Evolutionary conservation across 257 asterid genomes (phyloP).

Genomic region (Phtheirospermum japonicum): DNA sequence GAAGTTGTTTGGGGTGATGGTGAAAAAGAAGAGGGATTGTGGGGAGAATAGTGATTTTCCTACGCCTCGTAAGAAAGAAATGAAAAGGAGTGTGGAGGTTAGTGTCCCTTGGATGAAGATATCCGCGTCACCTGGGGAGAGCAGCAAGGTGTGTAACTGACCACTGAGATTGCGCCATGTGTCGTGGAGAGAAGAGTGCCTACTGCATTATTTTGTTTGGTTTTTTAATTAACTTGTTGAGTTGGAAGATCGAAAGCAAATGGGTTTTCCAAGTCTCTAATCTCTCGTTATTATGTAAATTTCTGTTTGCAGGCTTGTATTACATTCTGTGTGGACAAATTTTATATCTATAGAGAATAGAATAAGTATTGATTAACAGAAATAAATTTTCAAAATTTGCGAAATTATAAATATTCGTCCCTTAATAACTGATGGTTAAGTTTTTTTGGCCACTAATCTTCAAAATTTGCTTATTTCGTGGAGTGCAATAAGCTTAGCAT

Average conservation of each 20-base stretch:
- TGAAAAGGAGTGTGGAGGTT: constrained; percentile 38
- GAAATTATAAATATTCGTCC: too few relatives aligned
- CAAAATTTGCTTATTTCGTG: too few relatives aligned
- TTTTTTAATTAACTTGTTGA: background rate
- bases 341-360: too few relatives aligned
- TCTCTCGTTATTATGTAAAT: background rate
- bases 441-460: too few relatives aligned
- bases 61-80: constrained; percentile 36
- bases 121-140: constrained; percentile 37
- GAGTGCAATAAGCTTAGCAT: too few relatives aligned
- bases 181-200: background rate
- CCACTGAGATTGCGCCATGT: constrained; percentile 4
- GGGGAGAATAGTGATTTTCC: constrained; percentile 33
- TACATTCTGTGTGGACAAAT: too few relatives aligned
- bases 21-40: constrained; percentile 57
- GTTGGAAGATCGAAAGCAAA: constrained; percentile 32
- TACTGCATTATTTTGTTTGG: too few relatives aligned
- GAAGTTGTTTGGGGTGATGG: constrained; percentile 70
- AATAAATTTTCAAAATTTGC: too few relatives aligned
- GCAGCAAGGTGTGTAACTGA: constrained; percentile 45
- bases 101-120: constrained; percentile 47
- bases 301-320: background rate
- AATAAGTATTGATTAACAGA: too few relatives aligned
- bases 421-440: too few relatives aligned
- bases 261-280: constrained; percentile 25